Evolutionary conservation across 305 asterid genomes (phyloP).

Genomic region (Fraxinus nigra): DNA sequence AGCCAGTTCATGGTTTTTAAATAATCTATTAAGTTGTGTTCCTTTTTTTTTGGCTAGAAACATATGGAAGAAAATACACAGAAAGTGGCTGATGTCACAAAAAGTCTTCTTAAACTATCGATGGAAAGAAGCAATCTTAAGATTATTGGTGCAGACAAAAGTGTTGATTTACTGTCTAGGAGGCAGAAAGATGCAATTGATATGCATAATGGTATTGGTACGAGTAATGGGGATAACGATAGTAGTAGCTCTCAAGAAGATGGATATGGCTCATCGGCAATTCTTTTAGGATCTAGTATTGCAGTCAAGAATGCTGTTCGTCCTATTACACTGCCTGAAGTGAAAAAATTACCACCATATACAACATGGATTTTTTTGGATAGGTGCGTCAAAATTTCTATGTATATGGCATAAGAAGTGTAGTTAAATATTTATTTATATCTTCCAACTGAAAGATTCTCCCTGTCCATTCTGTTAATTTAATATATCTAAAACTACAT

Average conservation of each 20-base stretch:
- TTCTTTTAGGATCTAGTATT: conserved; percentile 86
- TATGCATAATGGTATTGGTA: conserved; percentile 72
- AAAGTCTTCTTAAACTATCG: conserved; percentile 49
- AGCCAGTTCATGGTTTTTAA: conserved; percentile 19
- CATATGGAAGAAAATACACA: conserved; percentile 64
- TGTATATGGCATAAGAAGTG: conserved; percentile 21
- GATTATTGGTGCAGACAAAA: conserved; percentile 42
- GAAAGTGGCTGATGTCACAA: conserved; percentile 54
- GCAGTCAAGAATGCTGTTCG: conserved; percentile 85
- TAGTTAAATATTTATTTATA: conserved; percentile 5
- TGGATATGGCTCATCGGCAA: conserved; percentile 81
- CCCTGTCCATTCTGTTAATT: conserved; percentile 8
- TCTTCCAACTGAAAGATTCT: conserved; percentile 1
- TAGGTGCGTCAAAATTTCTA: conserved; percentile 51
- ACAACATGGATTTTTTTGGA: conserved; percentile 90
- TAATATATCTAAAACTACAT: background rate
- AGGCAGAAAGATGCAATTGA: conserved; percentile 87
- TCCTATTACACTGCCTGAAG: conserved; percentile 76
- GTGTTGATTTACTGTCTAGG: conserved; percentile 68
- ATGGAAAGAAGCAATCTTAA: conserved; percentile 56
- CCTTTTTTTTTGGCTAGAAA: conserved; percentile 47
- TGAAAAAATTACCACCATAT: conserved; percentile 66
- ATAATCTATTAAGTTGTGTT: conserved; percentile 17
- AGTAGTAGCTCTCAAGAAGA: conserved; percentile 74
- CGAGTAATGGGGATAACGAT: conserved; percentile 61